These are phyloP conservation scores for Paraglomus occultum DNA, from an alignment of 192 early-diverging fungal species.

Conservation along the genomic window DNA sequence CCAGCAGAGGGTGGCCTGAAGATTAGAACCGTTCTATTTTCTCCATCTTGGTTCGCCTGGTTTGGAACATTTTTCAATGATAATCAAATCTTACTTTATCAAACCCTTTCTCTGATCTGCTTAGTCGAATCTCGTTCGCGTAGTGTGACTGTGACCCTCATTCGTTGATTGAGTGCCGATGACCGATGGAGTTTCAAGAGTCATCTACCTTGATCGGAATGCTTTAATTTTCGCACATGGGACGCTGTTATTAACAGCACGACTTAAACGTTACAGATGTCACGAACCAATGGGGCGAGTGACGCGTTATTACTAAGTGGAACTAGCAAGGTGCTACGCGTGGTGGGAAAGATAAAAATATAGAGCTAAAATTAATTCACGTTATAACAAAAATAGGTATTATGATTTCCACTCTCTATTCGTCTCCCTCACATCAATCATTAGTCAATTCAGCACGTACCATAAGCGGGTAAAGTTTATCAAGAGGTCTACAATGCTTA, in stretches of 20 bases:
- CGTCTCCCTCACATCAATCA: conserved; percentile 73
- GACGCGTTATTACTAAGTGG: conserved; percentile 80
- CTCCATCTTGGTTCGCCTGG: no score
- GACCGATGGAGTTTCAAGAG: conserved; percentile 85
- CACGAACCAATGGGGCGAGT: conserved; percentile 68
- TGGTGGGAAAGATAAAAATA: conserved; percentile 82
- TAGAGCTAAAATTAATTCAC: no score
- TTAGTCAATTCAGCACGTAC: neutral
- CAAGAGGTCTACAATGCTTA: neutral
- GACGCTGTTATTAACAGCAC: conserved; percentile 15
- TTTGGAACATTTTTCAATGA: no score
- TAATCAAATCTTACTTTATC: no score
- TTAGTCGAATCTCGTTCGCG: conserved; percentile 95
- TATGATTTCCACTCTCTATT: conserved; percentile 60
- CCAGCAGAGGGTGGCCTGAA: no score
- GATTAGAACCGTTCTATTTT: no score
- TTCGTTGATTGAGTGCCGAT: conserved; percentile 92
- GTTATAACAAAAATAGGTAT: neutral
- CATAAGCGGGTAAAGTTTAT: neutral
- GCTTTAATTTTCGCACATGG: conserved; percentile 67
- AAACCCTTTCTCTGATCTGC: conserved; percentile 86
- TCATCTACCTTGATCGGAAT: conserved; percentile 88
- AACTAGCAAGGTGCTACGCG: conserved; percentile 86
- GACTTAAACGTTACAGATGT: conserved; percentile 42
- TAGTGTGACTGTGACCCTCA: conserved; percentile 90